Evolutionary conservation across 108 stramenopile genomes (phyloP).

Genomic region (Bacterosira constricta): DNA sequence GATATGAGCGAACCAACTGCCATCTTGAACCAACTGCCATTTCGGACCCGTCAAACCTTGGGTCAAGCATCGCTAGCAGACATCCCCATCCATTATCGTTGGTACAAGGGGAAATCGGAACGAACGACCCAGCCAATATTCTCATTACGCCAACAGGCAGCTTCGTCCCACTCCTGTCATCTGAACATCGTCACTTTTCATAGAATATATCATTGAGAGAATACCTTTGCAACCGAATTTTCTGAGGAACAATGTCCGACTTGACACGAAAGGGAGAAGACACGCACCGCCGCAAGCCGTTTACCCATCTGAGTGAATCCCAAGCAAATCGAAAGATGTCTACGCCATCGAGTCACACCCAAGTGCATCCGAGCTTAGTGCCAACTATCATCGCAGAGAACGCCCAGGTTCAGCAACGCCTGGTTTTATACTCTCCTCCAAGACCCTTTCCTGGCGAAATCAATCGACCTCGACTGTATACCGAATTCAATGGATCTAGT

Average conservation of each 20-base stretch:
- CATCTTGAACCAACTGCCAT: neutral
- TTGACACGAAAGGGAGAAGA: neutral
- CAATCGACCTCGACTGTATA: neutral
- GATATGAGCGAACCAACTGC: neutral
- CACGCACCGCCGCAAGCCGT: constrained; percentile 6
- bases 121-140: constrained; percentile 16
- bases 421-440: neutral
- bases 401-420: neutral
- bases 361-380: neutral
- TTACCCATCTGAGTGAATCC: neutral
- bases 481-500: constrained; percentile 6
- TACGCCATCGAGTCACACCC: neutral
- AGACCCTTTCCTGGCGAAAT: neutral
- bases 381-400: neutral
- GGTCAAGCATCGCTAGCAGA: neutral
- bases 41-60: constrained; percentile 19
- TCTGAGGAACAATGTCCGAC: neutral
- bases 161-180: neutral
- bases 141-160: neutral
- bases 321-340: neutral
- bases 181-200: neutral
- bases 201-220: no score
- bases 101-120: neutral
- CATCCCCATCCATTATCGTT: neutral
- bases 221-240: no score